These are phyloP conservation scores for Komagataea norvegica DNA, from an alignment of 1,139 yeast genomes.

Conservation along the genomic window DNA sequence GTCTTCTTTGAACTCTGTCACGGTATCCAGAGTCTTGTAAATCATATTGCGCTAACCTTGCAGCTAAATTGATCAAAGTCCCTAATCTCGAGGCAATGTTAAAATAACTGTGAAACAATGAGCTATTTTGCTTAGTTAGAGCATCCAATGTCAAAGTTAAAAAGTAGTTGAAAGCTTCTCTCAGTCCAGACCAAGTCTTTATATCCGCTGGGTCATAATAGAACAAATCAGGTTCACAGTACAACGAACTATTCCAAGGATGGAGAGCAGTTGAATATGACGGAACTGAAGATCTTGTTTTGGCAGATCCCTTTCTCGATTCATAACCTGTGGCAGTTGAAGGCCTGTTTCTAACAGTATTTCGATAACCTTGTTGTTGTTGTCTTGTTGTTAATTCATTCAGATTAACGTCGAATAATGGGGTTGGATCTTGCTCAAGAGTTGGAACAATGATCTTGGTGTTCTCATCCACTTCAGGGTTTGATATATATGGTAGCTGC, in stretches of 20 bases:
- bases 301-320: slow-evolving; percentile 17
- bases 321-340: slow-evolving; percentile 14
- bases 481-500: slow-evolving; percentile 45
- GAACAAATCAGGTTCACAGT: slow-evolving; percentile 38
- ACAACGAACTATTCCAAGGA: slow-evolving; percentile 25
- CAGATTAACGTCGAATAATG: slow-evolving; percentile 11
- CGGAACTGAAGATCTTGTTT: slow-evolving; percentile 18
- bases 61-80: slow-evolving; percentile 44
- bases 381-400: slow-evolving; percentile 8
- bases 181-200: slow-evolving; percentile 51
- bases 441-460: slow-evolving; percentile 27
- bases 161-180: slow-evolving; percentile 41
- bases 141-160: slow-evolving; percentile 46
- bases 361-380: slow-evolving; percentile 10
- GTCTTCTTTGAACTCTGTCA: slow-evolving; percentile 40
- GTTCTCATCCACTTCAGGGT: slow-evolving; percentile 32
- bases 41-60: slow-evolving; percentile 49
- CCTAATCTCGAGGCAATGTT: slow-evolving; percentile 46
- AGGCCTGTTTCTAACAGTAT: slow-evolving; percentile 12
- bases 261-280: slow-evolving; percentile 20
- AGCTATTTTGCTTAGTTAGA: slow-evolving; percentile 44
- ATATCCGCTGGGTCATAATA: slow-evolving; percentile 55
- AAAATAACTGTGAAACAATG: slow-evolving; percentile 48
- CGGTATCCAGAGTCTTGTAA: slow-evolving; percentile 43
- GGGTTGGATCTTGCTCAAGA: slow-evolving; percentile 9